A percentile compares a stretch with the other conserved stretches of the same genome.
Conservation (phyloP, 345 rosid species). For the Angophora floribunda region DNA sequence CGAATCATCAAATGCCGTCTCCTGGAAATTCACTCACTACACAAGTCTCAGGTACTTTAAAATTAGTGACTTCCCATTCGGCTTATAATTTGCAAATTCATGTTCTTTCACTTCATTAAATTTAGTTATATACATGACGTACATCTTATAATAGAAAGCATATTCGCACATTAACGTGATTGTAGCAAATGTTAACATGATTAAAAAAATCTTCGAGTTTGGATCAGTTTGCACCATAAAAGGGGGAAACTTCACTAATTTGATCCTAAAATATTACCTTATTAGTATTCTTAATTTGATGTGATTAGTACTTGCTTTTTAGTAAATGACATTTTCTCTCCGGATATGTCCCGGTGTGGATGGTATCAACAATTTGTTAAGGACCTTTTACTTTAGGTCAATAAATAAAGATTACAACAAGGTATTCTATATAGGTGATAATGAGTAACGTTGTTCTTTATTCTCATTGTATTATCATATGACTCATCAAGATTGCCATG, state of each 20-base stretch:
- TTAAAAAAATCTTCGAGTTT: neutral
- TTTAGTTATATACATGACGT: neutral
- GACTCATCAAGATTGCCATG: neutral
- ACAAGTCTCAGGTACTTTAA: neutral
- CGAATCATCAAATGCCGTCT: neutral
- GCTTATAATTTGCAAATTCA: neutral
- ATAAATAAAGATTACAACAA: neutral
- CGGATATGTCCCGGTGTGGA: neutral
- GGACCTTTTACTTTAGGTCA: neutral
- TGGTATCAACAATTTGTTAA: neutral
- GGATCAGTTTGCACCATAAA: neutral
- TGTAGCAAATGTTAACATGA: neutral
- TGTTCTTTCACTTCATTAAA: neutral
- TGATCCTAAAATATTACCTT: neutral
- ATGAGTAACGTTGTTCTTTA: neutral
- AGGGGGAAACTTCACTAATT: neutral
- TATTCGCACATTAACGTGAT: neutral
- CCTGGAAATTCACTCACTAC: neutral
- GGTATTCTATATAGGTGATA: neutral
- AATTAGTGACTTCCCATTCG: neutral
- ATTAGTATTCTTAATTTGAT: neutral
- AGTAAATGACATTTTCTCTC: neutral
- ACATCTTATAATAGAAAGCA: neutral
- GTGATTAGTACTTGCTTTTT: neutral
- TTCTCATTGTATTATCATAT: neutral